Evolutionary conservation across 257 asterid genomes (phyloP), one percentile per base, ranked within the genome.

Genomic region (Nicotiana tomentosiformis): DNA sequence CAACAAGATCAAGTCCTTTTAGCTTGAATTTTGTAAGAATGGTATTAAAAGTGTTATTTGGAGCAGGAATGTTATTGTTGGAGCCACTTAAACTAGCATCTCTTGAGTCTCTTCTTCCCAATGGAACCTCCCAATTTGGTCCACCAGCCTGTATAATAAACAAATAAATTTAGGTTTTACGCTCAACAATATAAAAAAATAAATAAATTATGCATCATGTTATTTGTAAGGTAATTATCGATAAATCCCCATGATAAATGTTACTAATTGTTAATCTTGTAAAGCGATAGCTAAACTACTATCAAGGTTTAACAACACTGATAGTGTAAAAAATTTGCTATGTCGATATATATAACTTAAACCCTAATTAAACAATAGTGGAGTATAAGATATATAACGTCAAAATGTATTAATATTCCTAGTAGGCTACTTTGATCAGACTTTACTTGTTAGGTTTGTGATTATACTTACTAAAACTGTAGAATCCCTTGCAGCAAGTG

Each of bases 81-180:
- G 98, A 89, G 79, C 98, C 98, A 84, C 96, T 95, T 82, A 95
- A 77, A 72, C 98, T 95, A 11, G 98, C 98, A 17, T 88, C 91
- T 87, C 67, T 90, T 5, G 98, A 87, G 87, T 95, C 98, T 87
- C 94, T 91, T 87, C 98, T 90, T 83, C 98, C 98, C 11, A 93
- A 29, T 79, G 98, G 98, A 20, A 93, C 96, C 83, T 72, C 95
- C 98, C 97, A 95, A 46, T 78, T 89, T 15, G 98, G 98, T 55
- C 98, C 98, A 58, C 92, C 95, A n/a, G 91, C 78, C 95, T 93
- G 87, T 80, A 29, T 29, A 20, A 78, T 55, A 55, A 65, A 77
- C 8, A 37, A 62, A 80, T 53, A 43, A 78, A 1, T 2, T n/a
- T 77, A 53, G 82, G 26, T 14, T 82, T 78, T 37, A 11, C 20